These are phyloP conservation scores for Leccinum griseonigrum DNA, from an alignment of 1,284 basidiomycete species.

Conservation along the genomic window DNA sequence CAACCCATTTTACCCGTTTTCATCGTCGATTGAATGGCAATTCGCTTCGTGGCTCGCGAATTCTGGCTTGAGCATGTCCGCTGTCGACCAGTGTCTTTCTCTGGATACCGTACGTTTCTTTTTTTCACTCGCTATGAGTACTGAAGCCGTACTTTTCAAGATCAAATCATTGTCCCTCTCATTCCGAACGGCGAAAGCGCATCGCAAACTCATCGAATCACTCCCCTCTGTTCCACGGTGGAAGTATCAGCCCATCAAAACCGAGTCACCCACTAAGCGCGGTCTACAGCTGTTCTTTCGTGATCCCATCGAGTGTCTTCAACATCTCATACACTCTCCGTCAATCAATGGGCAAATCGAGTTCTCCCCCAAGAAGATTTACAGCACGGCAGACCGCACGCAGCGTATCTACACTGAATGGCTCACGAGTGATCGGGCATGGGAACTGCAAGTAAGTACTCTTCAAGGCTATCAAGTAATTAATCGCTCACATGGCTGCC, in stretches of 20 bases:
- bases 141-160: neutral
- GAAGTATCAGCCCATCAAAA: neutral
- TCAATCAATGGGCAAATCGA: neutral
- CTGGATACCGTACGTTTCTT: neutral
- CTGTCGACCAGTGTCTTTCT: neutral
- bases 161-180: neutral
- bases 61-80: neutral
- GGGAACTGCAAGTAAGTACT: neutral
- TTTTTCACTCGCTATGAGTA: neutral
- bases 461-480: neutral
- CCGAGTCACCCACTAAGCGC: neutral
- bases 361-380: neutral
- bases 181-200: neutral
- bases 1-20: neutral
- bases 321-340: neutral
- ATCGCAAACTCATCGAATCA: neutral
- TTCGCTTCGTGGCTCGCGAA: neutral
- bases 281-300: neutral
- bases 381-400: neutral
- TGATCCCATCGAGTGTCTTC: neutral
- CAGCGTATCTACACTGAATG: neutral
- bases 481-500: neutral
- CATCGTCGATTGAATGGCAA: neutral
- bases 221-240: neutral
- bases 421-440: neutral